These are phyloP conservation scores for Cyberlindnera mississippiensis DNA, from an alignment of 805 yeast species.

Conservation along the genomic window DNA sequence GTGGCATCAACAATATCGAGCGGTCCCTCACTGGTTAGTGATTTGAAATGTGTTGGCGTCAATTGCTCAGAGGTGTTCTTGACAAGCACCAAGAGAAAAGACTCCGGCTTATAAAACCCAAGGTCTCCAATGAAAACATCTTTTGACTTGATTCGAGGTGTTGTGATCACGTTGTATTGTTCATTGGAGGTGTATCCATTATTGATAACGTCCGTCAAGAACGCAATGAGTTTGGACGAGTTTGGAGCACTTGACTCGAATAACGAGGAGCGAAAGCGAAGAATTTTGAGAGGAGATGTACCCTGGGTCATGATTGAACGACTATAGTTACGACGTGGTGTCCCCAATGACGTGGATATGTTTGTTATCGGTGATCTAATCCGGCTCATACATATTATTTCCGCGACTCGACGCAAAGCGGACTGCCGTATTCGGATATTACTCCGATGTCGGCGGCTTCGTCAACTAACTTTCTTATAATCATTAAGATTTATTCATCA, in stretches of 20 bases:
- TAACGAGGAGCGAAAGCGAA: slow-evolving; percentile 4
- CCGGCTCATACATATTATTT: background rate
- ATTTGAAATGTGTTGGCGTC: background rate
- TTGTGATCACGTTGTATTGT: slow-evolving; percentile 17
- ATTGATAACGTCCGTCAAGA: slow-evolving; percentile 19
- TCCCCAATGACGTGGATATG: background rate
- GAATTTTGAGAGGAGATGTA: background rate
- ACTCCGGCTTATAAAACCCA: slow-evolving; percentile 18
- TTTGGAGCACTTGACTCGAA: slow-evolving; percentile 4
- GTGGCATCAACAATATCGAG: slow-evolving; percentile 4
- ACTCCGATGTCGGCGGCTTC: background rate
- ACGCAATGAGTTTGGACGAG: slow-evolving; percentile 4
- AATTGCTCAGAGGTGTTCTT: background rate
- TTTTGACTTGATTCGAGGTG: slow-evolving; percentile 19
- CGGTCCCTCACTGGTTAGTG: background rate
- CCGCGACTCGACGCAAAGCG: background rate
- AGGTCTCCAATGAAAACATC: slow-evolving; percentile 17
- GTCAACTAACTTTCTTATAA: background rate
- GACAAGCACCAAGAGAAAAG: slow-evolving; percentile 16
- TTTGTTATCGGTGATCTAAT: background rate
- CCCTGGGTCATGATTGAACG: background rate
- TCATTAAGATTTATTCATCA: background rate
- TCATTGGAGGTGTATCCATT: slow-evolving; percentile 18
- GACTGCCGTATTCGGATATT: background rate
- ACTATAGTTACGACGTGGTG: too few species aligned